Base-by-base conservation (phyloP, 495 filamentous ascomycete species). In the Penicillium lagena region DNA sequence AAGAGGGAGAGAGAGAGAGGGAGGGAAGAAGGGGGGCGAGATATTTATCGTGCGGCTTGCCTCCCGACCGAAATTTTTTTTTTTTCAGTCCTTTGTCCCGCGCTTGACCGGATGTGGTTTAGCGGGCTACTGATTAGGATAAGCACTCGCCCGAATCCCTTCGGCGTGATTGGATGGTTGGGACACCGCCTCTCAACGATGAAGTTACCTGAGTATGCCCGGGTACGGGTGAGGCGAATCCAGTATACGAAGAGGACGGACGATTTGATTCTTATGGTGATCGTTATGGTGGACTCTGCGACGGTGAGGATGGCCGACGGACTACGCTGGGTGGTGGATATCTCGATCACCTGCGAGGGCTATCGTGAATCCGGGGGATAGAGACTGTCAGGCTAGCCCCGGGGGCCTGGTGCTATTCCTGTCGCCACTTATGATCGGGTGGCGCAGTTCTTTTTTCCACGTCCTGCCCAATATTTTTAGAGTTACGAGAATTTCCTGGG, bases 41-140 rank as follows among this genome's bases (percentile, higher is more conserved):
- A 71, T 71, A 73, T 73, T 70, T 71, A 70, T 71, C 66, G 52
- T 67, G 66, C 72, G 65, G 46, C 53, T 63, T 51, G 54, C 54
- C 58, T 55, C 55, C 58, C 52, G 55, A 56, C 42, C 39, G 39
- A 47, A 47, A 47, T 42, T 12, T 37, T 56, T 54, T 58, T 59
- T 56, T 48, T 59, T 60, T 58, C 61, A 49, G 57, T 55, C 58
- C 54, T 43, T 39, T 42, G 42, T 45, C 35, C 47, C 41, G 43
- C 43, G 28, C 56, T 53, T 53, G n/a, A 1, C 45, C 32, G 17
- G 14, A 35, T 28, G 14, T 4, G 54, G 46, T 10, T 45, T 51
- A 54, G 50, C 11, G 0, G 0, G 2, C 0, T 8, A 4, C 11
- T 44, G 37, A 58, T 58, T 60, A 12, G 2, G 27, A 3, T 7